These are phyloP conservation scores for Penicillium capsulatum DNA, from an alignment of 2,329 filamentous ascomycete species.

Conservation along the genomic window DNA sequence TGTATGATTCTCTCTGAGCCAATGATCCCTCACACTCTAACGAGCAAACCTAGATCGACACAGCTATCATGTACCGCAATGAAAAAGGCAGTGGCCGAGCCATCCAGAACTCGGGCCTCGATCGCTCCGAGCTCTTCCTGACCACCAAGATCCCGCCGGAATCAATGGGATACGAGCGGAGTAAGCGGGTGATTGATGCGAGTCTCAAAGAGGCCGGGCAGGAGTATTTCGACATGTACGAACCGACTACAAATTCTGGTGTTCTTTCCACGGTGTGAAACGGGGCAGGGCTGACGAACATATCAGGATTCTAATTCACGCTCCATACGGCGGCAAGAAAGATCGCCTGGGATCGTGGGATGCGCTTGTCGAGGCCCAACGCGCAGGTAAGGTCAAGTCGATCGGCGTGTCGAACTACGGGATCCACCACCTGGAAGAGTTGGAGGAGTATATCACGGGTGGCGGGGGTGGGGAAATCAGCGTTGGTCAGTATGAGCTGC, in stretches of 20 bases:
- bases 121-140: slow-evolving; percentile 69
- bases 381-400: slow-evolving; percentile 64
- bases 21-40: not conserved
- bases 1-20: slow-evolving; percentile 16
- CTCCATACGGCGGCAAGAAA: slow-evolving; percentile 68
- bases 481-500: slow-evolving; percentile 77
- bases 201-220: slow-evolving; percentile 61
- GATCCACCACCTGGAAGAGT: slow-evolving; percentile 67
- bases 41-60: slow-evolving; percentile 46
- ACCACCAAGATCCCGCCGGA: slow-evolving; percentile 73
- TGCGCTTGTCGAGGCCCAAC: slow-evolving; percentile 71
- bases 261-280: no score
- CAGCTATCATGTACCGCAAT: slow-evolving; percentile 65
- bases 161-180: slow-evolving; percentile 60
- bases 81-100: slow-evolving; percentile 66
- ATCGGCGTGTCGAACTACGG: slow-evolving; percentile 78
- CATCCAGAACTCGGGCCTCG: slow-evolving; percentile 56
- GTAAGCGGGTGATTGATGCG: slow-evolving; percentile 60
- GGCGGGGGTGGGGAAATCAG: slow-evolving; percentile 61
- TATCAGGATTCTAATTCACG: slow-evolving; percentile 62
- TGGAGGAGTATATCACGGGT: slow-evolving; percentile 52
- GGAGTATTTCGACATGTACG: slow-evolving; percentile 69
- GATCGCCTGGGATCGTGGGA: slow-evolving; percentile 69
- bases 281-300: not conserved
- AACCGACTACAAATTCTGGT: not conserved